A percentile compares a stretch with the other conserved stretches of the same genome.
phyloP scores from a whole-genome alignment of 352 stramenopile species.

The Phytophthora vignae region DNA sequence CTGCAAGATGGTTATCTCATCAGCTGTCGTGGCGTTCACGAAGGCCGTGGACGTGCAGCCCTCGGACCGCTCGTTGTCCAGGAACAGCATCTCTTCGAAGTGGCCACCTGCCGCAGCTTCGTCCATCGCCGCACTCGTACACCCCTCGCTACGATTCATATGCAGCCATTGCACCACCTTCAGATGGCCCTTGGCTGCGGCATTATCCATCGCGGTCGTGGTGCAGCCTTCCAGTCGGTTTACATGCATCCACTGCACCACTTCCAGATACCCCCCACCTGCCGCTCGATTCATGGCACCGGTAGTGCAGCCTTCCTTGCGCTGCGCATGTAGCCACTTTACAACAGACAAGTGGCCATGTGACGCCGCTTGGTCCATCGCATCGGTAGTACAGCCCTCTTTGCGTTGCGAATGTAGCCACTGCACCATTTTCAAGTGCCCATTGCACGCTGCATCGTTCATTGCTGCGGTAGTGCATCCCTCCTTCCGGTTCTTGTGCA shows the following conservation, averaged over 20 bases:
- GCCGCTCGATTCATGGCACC: constrained; percentile 44
- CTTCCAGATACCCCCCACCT: constrained; percentile 28
- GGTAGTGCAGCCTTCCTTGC: constrained; percentile 42
- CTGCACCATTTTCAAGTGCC: constrained; percentile 37
- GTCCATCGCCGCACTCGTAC: constrained; percentile 44
- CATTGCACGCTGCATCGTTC: constrained; percentile 39
- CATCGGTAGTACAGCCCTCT: constrained; percentile 36
- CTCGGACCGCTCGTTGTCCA: constrained; percentile 35
- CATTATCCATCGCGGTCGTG: constrained; percentile 37
- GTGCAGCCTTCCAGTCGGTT: constrained; percentile 38
- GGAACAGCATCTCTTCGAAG: constrained; percentile 51
- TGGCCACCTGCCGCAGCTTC: constrained; percentile 39
- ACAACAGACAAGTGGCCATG: constrained; percentile 39
- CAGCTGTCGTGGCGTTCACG: constrained; percentile 42
- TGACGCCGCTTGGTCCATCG: constrained; percentile 43
- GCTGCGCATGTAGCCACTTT: constrained; percentile 40
- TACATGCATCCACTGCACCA: constrained; percentile 41
- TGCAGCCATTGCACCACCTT: constrained; percentile 44
- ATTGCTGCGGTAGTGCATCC: constrained; percentile 39
- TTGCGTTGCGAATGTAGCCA: constrained; percentile 38
- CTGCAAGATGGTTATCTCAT: constrained; percentile 50
- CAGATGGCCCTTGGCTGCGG: constrained; percentile 35
- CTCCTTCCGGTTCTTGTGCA: constrained; percentile 40
- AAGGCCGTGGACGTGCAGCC: constrained; percentile 41
- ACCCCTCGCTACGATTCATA: constrained; percentile 37